phyloP scores from a whole-genome alignment of 2,329 filamentous ascomycete species.

The Penicillium italicum region DNA sequence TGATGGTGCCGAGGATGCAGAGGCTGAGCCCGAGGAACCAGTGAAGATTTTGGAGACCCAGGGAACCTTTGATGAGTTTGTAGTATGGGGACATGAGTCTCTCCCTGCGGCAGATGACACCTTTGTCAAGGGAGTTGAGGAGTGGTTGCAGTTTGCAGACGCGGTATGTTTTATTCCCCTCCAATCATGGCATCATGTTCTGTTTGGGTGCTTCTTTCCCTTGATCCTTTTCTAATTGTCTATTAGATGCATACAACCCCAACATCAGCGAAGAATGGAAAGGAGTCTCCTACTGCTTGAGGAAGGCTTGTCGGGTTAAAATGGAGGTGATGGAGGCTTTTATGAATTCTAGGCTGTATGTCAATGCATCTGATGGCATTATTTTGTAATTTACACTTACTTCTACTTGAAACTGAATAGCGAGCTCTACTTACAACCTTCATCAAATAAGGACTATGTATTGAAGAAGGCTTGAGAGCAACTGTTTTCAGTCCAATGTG shows the following conservation, averaged over 20 bases:
- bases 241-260: constrained; percentile 28
- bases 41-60: constrained; percentile 59
- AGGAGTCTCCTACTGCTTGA: not conserved
- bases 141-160: constrained; percentile 74
- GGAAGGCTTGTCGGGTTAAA: not conserved
- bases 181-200: not conserved
- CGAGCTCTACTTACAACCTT: not conserved
- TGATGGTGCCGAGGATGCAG: constrained; percentile 46
- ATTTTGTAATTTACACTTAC: not conserved
- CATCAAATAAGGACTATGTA: not conserved
- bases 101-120: constrained; percentile 62
- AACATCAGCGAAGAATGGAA: constrained; percentile 4
- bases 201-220: not conserved
- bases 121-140: constrained; percentile 70
- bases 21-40: constrained; percentile 47
- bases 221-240: constrained; percentile 4
- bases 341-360: not conserved
- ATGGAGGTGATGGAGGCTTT: not conserved
- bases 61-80: constrained; percentile 67
- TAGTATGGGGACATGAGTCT: constrained; percentile 81
- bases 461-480: not conserved
- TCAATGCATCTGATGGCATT: not conserved
- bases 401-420: not conserved
- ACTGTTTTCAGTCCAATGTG: not conserved
- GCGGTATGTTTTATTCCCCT: constrained; percentile 49